These are phyloP conservation scores for Neurospora sp. DNA, from an alignment of 495 filamentous ascomycete genomes.

Conservation along the genomic window DNA sequence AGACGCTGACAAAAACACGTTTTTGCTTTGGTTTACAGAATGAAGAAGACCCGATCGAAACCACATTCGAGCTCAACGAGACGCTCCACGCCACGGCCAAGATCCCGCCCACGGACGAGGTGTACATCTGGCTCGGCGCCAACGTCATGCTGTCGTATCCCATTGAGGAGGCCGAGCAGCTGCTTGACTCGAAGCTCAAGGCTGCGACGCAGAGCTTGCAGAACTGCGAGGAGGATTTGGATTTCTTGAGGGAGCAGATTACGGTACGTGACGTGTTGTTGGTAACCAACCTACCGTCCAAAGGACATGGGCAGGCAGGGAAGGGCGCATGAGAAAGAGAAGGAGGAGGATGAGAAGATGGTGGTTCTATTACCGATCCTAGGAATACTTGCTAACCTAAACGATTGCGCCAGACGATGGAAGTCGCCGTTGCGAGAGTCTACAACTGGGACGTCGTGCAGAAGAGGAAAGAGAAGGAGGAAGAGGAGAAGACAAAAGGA, in stretches of 20 bases:
- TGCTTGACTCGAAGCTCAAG: constrained; percentile 68
- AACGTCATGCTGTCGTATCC: constrained; percentile 98
- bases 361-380: background rate
- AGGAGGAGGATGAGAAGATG: background rate
- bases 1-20: background rate
- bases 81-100: constrained; percentile 85
- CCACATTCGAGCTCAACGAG: constrained; percentile 93
- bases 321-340: background rate
- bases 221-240: constrained; percentile 92
- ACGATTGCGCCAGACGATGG: constrained; percentile 58
- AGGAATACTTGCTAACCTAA: constrained; percentile 14
- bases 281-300: background rate
- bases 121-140: constrained; percentile 93
- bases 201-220: constrained; percentile 66
- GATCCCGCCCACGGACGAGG: constrained; percentile 76
- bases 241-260: constrained; percentile 93
- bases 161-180: constrained; percentile 69
- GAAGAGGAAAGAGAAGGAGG: constrained; percentile 80
- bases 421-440: constrained; percentile 91
- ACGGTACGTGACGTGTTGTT: constrained; percentile 48
- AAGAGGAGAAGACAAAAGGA: constrained; percentile 41
- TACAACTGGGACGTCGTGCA: constrained; percentile 98
- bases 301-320: background rate
- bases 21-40: constrained; percentile 12
- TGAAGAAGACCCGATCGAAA: constrained; percentile 61